Base-by-base conservation (phyloP, 352 stramenopile genomes). In the Phytophthora pistaciae region DNA sequence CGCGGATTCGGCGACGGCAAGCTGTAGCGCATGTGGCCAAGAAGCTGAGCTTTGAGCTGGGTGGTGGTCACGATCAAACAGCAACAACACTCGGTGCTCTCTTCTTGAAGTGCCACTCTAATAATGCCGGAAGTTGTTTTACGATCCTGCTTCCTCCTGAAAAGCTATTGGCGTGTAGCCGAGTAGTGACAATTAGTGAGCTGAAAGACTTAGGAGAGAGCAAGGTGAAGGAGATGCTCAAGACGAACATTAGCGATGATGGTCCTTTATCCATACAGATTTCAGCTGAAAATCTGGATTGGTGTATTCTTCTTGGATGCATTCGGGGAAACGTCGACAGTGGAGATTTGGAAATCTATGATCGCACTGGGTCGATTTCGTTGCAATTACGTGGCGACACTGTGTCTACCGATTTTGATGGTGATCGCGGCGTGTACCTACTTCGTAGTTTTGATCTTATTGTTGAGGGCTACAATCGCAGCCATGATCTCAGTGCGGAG, bases 281-380 rank as follows among this genome's bases (percentile, higher is more conserved):
- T 31, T 53, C 40, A n/a, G 40, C 21, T 5, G 40, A 64, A 27
- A 66, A 63, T 42, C 64, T 88, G 20, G 49, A 76, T 21, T 82
- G 75, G 73, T 88, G 78, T 56, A 27, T 79, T 44, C 56, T 88
- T 1, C 21, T 84, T 16, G 80, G 75, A 27, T 69, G 59, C 16
- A 68, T 88, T 33, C 64, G 56, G 36, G 80, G 80, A 5, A 83
- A 78, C 53, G 50, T 79, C 3, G 55, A 74, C n/a, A 75, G 49
- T 36, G 80, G 78, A 10, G 70, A 84, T n/a, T 68, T 85, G 49
- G 59, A 84, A 38, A 61, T 85, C 54, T 81, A 68, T 65, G 80
- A 88, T 62, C 75, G 75, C 7, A 84, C 80, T 14, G 80, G 73
- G 14, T 83, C 75, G 1, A 53, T 83, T 9, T 52, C 75, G n/a